phyloP scores from a whole-genome alignment of 106 monocot genomes.

The Chionographis japonica region DNA sequence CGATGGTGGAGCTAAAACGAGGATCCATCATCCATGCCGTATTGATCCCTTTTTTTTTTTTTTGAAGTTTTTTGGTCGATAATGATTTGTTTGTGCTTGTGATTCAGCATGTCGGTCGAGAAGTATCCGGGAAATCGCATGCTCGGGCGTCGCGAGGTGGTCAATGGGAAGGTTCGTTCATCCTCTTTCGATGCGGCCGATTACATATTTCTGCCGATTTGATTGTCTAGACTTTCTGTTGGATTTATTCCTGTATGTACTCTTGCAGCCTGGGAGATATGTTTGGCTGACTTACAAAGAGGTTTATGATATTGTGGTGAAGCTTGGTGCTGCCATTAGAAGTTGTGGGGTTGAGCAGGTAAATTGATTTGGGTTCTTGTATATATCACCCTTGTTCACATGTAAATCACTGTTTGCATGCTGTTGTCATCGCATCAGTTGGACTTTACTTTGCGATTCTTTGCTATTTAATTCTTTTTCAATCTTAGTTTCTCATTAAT shows the following conservation, averaged over 20 bases:
- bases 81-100: background rate
- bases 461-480: too few relatives aligned
- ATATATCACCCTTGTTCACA: too few relatives aligned
- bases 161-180: conserved; percentile 63
- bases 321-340: conserved; percentile 69
- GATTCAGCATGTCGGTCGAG: conserved; percentile 43
- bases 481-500: too few relatives aligned
- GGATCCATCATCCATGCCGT: background rate
- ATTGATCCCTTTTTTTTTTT: background rate
- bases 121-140: conserved; percentile 54
- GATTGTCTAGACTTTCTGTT: background rate
- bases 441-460: too few relatives aligned
- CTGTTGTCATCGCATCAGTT: too few relatives aligned
- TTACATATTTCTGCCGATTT: background rate
- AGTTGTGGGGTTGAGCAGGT: conserved; percentile 69
- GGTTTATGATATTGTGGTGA: conserved; percentile 77
- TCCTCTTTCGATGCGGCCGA: background rate
- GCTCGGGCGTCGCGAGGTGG: conserved; percentile 62
- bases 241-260: background rate
- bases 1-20: too few relatives aligned
- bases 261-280: conserved; percentile 69
- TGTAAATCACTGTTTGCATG: too few relatives aligned
- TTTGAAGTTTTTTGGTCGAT: background rate
- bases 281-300: conserved; percentile 81
- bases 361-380: conserved; percentile 5